Conservation (phyloP, 495 filamentous ascomycete species). For the Apiosordaria backusii region DNA sequence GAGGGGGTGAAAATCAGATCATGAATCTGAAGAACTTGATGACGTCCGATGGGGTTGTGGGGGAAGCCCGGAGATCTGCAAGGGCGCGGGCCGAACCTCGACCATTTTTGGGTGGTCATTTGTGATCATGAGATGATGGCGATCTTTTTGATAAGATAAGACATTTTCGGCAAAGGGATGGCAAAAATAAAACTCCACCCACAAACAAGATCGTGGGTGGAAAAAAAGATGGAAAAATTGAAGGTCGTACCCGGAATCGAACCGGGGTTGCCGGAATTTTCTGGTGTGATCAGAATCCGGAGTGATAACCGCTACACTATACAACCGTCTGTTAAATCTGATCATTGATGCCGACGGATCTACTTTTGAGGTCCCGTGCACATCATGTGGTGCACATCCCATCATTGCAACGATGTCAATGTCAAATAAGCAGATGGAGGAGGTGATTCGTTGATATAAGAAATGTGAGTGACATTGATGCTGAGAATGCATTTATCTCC, state of each 20-base stretch:
- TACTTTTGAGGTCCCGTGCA: not conserved
- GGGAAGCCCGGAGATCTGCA: too few species aligned
- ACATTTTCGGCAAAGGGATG: not conserved
- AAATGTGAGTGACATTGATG: too few species aligned
- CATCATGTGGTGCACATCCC: not conserved
- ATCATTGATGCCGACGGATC: not conserved
- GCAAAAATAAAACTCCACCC: not conserved
- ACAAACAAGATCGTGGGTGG: not conserved
- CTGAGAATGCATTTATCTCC: too few species aligned
- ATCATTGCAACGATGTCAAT: too few species aligned
- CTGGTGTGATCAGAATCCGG: not conserved
- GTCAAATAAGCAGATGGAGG: too few species aligned
- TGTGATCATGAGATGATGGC: not conserved
- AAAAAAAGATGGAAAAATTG: not conserved
- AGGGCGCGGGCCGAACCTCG: not conserved
- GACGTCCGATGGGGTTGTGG: too few species aligned
- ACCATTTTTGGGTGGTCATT: not conserved
- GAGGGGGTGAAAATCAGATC: too few species aligned
- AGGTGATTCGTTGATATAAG: too few species aligned
- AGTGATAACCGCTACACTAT: conserved; percentile 13
- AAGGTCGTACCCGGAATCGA: conserved; percentile 26
- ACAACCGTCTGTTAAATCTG: conserved; percentile 12
- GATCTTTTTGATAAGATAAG: not conserved
- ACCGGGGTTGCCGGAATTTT: conserved; percentile 17
- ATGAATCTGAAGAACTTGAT: too few species aligned